phyloP scores from a whole-genome alignment of 2,329 filamentous ascomycete genomes.

The Sporothrix pseudoabietina region DNA sequence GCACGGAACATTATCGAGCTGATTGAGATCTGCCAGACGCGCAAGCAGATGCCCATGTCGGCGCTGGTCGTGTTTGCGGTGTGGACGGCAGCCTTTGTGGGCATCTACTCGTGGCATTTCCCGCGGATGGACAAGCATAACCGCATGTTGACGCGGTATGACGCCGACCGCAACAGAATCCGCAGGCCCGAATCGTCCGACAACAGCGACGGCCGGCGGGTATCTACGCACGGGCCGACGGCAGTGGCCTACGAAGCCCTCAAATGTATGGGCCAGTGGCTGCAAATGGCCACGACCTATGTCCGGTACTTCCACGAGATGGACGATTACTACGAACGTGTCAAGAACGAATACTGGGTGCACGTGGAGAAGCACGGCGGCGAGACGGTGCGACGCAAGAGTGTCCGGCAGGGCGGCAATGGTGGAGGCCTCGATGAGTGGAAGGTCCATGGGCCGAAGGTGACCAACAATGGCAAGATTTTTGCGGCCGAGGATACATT shows the following conservation, averaged over 20 bases:
- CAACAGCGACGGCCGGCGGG: slow-evolving; percentile 32
- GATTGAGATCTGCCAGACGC: slow-evolving; percentile 59
- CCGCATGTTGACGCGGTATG: slow-evolving; percentile 47
- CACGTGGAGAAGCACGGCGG: slow-evolving; percentile 35
- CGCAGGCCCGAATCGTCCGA: not conserved
- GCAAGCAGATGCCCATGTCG: slow-evolving; percentile 65
- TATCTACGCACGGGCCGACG: slow-evolving; percentile 48
- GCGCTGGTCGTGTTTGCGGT: slow-evolving; percentile 67
- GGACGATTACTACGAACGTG: slow-evolving; percentile 54
- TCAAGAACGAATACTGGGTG: slow-evolving; percentile 53
- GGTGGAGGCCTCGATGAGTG: slow-evolving; percentile 61
- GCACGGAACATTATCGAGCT: slow-evolving; percentile 66
- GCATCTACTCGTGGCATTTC: slow-evolving; percentile 68
- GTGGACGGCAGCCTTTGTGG: slow-evolving; percentile 67
- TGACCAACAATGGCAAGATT: slow-evolving; percentile 51
- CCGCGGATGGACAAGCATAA: slow-evolving; percentile 65
- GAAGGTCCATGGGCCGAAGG: slow-evolving; percentile 45
- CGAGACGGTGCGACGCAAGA: slow-evolving; percentile 39
- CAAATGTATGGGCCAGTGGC: slow-evolving; percentile 52
- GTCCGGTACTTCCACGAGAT: slow-evolving; percentile 56
- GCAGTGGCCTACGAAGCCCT: slow-evolving; percentile 55
- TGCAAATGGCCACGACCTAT: slow-evolving; percentile 61
- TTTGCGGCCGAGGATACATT: slow-evolving; percentile 41
- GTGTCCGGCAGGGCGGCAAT: slow-evolving; percentile 47
- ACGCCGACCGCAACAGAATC: slow-evolving; percentile 1